Evolutionary conservation across 257 asterid genomes (phyloP).

Genomic region (Phtheirospermum japonicum): DNA sequence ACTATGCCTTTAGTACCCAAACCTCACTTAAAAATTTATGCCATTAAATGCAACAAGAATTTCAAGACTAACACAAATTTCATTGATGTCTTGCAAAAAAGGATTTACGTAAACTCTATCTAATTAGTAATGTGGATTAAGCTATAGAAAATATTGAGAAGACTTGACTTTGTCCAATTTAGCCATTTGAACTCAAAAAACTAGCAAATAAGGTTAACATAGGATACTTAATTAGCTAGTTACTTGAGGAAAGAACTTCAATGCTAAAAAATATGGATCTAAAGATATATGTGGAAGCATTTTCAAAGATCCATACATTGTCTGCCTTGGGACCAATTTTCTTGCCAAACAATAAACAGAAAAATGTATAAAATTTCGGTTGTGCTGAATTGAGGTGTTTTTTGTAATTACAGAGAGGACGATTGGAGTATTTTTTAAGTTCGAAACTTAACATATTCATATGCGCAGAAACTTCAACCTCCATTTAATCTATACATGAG

Average conservation of each 20-base stretch:
- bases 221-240: neutral
- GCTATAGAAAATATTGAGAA: neutral
- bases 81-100: no score
- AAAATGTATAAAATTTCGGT: neutral
- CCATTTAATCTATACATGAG: slow-evolving; percentile 18
- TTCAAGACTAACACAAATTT: no score
- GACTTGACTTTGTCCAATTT: neutral
- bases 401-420: no score
- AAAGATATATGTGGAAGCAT: no score
- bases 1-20: slow-evolving; percentile 18
- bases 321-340: neutral
- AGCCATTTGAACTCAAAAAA: neutral
- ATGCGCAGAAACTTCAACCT: neutral
- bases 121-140: no score
- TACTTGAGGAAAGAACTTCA: no score
- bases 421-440: no score
- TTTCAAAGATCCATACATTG: no score
- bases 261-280: no score
- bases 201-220: slow-evolving; percentile 1
- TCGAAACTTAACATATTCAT: neutral
- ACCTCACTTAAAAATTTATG: slow-evolving; percentile 8
- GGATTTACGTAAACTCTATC: no score
- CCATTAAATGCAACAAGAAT: neutral
- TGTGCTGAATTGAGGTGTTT: no score
- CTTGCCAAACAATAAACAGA: neutral